Percentiles rank a stretch among this genome's conserved stretches.
Evolutionary conservation across 2,329 filamentous ascomycete species (phyloP).

Genomic region (Cercospora nicotianae): DNA sequence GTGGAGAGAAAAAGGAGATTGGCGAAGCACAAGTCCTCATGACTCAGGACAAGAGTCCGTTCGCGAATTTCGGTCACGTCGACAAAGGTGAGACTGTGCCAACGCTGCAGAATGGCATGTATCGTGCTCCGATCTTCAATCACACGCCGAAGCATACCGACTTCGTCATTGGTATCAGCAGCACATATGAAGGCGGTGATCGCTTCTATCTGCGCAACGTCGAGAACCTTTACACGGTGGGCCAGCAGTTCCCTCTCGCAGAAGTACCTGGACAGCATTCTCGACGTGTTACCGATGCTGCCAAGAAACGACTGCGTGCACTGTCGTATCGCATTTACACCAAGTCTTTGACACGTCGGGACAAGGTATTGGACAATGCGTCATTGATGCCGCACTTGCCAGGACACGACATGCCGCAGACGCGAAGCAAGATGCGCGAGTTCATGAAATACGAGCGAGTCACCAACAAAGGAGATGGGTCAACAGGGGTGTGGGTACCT

Average conservation of each 20-base stretch:
- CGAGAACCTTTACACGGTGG: constrained; percentile 86
- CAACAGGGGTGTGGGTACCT: constrained; percentile 75
- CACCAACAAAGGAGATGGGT: constrained; percentile 62
- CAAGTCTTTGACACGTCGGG: constrained; percentile 73
- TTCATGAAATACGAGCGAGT: constrained; percentile 91
- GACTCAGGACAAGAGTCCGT: constrained; percentile 92
- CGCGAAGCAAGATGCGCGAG: constrained; percentile 94
- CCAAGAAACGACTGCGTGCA: constrained; percentile 96
- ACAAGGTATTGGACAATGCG: constrained; percentile 70
- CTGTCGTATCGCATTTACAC: constrained; percentile 86
- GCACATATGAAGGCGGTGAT: constrained; percentile 73
- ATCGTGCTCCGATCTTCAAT: constrained; percentile 87
- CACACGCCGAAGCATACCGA: constrained; percentile 76
- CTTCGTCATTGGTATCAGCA: constrained; percentile 82
- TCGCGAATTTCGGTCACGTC: constrained; percentile 91
- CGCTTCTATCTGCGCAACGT: constrained; percentile 84
- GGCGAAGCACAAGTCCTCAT: constrained; percentile 86
- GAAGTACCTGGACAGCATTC: constrained; percentile 94
- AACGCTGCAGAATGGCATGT: constrained; percentile 93
- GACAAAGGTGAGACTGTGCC: constrained; percentile 87
- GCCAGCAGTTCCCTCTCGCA: constrained; percentile 87
- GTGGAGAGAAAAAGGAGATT: constrained; percentile 72
- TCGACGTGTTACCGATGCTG: constrained; percentile 92
- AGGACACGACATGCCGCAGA: constrained; percentile 91
- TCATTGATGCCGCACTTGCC: constrained; percentile 71